Evolutionary conservation across 2,329 filamentous ascomycete genomes (phyloP).

Genomic region (Dactylellina sp.): DNA sequence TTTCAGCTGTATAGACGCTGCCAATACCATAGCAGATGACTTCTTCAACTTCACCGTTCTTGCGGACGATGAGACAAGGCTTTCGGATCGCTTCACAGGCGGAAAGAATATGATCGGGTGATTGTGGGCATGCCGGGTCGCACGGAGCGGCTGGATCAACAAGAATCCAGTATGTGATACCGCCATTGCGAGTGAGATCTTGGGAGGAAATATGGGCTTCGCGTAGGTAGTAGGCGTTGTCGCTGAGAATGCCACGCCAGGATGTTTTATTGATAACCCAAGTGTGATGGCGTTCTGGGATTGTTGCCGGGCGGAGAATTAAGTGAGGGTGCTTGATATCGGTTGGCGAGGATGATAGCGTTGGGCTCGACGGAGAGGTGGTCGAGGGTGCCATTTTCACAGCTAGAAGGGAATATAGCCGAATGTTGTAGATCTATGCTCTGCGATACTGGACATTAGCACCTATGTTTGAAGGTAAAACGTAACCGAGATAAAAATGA

Average conservation of each 20-base stretch:
- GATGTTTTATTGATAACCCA: conserved; percentile 70
- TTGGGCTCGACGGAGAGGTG: conserved; percentile 42
- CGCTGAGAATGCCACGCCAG: conserved; percentile 72
- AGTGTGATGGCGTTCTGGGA: conserved; percentile 68
- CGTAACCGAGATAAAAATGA: not conserved
- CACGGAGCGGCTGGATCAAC: conserved; percentile 66
- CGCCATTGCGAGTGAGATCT: conserved; percentile 71
- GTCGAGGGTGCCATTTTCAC: conserved; percentile 52
- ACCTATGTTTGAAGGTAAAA: conserved; percentile 3
- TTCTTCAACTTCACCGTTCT: conserved; percentile 47
- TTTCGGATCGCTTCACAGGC: conserved; percentile 75
- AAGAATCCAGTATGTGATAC: conserved; percentile 74
- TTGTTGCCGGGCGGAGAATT: conserved; percentile 70
- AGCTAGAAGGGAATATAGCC: not conserved
- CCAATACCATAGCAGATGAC: conserved; percentile 55
- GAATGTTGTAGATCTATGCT: conserved; percentile 6
- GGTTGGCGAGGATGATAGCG: conserved; percentile 37
- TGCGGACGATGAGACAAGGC: conserved; percentile 66
- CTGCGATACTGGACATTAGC: conserved; percentile 30
- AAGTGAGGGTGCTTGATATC: conserved; percentile 61
- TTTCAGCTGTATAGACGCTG: conserved; percentile 45
- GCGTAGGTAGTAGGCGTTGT: conserved; percentile 71
- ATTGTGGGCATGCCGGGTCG: conserved; percentile 58
- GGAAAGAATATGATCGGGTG: conserved; percentile 70
- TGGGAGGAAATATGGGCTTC: conserved; percentile 71